phyloP scores from a whole-genome alignment of 2,329 filamentous ascomycete genomes.

The Penicillium glabrum region DNA sequence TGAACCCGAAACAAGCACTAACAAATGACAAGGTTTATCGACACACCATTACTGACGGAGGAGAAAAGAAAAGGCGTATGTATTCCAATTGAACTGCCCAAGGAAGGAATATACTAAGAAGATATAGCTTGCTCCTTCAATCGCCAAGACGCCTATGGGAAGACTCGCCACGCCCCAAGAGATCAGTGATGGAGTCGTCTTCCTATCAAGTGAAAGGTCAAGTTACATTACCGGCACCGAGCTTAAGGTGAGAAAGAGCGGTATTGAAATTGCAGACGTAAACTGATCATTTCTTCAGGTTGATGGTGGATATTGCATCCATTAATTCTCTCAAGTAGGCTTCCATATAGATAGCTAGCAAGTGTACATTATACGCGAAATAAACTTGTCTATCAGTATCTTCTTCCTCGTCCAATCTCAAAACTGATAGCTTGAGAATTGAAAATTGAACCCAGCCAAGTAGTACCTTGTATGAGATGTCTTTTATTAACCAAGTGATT shows the following conservation, averaged over 20 bases:
- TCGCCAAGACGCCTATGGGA: neutral
- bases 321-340: neutral
- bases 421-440: neutral
- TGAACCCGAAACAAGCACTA: neutral
- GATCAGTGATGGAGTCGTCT: neutral
- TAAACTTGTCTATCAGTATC: neutral
- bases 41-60: neutral
- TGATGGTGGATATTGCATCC: neutral
- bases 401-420: neutral
- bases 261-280: neutral
- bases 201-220: neutral
- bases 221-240: neutral
- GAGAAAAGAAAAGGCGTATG: neutral
- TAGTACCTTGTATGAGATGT: neutral
- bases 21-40: neutral
- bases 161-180: neutral
- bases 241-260: neutral
- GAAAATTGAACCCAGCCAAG: neutral
- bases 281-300: neutral
- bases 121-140: neutral
- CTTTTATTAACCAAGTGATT: neutral
- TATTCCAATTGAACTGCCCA: neutral
- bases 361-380: neutral
- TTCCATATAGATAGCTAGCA: neutral
- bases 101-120: neutral